Percentiles rank a stretch among this genome's conserved stretches.
Conservation (phyloP, 495 filamentous ascomycete genomes). For the Talaromyces proteolyticus region DNA sequence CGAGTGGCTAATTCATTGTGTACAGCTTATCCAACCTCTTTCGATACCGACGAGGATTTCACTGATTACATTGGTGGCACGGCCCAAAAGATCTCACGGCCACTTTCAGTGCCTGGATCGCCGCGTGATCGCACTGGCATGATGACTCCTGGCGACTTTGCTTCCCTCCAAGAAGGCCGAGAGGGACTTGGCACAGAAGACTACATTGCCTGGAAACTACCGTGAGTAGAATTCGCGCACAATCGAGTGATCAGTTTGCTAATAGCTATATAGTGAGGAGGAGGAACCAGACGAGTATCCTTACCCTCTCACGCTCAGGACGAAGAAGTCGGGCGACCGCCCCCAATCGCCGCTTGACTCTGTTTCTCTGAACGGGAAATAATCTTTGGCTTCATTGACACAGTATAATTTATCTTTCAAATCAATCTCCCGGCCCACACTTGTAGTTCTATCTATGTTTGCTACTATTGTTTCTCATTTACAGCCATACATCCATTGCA, state of each 20-base stretch:
- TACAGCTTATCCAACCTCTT: conserved; percentile 79
- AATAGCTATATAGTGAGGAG: conserved; percentile 62
- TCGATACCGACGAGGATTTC: conserved; percentile 68
- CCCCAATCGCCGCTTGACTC: conserved; percentile 36
- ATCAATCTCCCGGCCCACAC: not conserved
- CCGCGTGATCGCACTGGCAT: conserved; percentile 87
- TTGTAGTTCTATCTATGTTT: too few relatives aligned
- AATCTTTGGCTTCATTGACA: not conserved
- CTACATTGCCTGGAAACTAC: conserved; percentile 95
- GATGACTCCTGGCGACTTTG: conserved; percentile 99
- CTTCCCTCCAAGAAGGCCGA: conserved; percentile 85
- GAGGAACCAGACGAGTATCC: conserved; percentile 92
- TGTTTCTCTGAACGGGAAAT: conserved; percentile 26
- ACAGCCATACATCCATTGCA: too few relatives aligned
- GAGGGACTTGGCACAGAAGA: conserved; percentile 95
- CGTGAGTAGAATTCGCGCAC: conserved; percentile 60
- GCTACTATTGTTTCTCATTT: too few relatives aligned
- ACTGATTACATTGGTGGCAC: conserved; percentile 80
- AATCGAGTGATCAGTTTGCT: not conserved
- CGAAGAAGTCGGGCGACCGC: conserved; percentile 33
- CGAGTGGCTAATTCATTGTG: not conserved
- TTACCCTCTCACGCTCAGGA: conserved; percentile 76
- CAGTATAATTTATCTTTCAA: not conserved
- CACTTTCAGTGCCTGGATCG: conserved; percentile 88
- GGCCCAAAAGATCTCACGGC: conserved; percentile 88